phyloP scores from a whole-genome alignment of 2,329 filamentous ascomycete genomes.

The Nannizziopsis arthrosporioides region DNA sequence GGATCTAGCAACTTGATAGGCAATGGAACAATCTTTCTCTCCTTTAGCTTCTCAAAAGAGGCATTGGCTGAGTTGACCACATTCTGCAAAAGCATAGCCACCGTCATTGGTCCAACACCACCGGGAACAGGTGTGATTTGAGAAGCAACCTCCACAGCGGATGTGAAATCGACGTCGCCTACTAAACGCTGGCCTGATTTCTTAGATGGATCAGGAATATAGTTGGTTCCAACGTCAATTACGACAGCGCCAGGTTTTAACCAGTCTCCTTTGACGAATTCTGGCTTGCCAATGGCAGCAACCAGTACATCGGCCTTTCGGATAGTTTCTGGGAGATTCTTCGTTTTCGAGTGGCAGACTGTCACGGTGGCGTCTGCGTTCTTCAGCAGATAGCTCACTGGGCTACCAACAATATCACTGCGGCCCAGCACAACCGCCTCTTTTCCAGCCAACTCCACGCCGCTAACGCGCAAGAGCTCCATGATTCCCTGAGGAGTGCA shows the following conservation, averaged over 20 bases:
- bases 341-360: conserved; percentile 83
- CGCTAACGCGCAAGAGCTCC: conserved; percentile 73
- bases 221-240: conserved; percentile 96
- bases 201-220: conserved; percentile 74
- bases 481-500: conserved; percentile 98
- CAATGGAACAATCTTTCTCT: conserved; percentile 67
- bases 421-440: conserved; percentile 87
- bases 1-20: conserved; percentile 66
- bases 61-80: conserved; percentile 74
- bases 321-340: conserved; percentile 59
- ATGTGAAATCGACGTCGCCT: conserved; percentile 86
- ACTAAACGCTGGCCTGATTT: conserved; percentile 89
- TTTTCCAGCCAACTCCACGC: conserved; percentile 75
- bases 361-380: conserved; percentile 96
- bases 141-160: conserved; percentile 73
- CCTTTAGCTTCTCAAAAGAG: conserved; percentile 73
- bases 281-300: conserved; percentile 76
- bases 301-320: conserved; percentile 81
- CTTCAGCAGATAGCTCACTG: conserved; percentile 88
- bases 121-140: conserved; percentile 93
- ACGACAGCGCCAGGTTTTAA: conserved; percentile 89
- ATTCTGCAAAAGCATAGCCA: conserved; percentile 95
- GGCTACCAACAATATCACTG: conserved; percentile 94
- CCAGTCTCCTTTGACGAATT: conserved; percentile 90
- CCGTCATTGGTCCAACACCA: conserved; percentile 96